These are phyloP conservation scores for Colletotrichum sojae DNA, from an alignment of 2,329 filamentous ascomycete genomes.

Conservation along the genomic window DNA sequence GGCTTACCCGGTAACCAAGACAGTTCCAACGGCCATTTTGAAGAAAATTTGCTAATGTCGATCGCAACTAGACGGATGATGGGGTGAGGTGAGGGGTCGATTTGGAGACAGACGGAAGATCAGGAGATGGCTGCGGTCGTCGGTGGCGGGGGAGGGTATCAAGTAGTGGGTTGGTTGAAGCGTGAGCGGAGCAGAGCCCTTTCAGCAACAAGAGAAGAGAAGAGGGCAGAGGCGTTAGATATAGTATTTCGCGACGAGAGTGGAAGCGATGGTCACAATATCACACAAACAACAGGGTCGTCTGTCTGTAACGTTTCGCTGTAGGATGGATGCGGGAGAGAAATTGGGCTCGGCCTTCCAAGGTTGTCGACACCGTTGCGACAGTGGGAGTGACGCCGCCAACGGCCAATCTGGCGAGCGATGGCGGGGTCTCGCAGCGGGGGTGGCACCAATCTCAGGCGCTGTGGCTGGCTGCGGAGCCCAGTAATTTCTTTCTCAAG, in stretches of 20 bases:
- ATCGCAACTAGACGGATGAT: constrained; percentile 20
- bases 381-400: constrained; percentile 21
- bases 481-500: constrained; percentile 37
- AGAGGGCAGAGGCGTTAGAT: constrained; percentile 20
- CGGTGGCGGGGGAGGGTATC: constrained; percentile 30
- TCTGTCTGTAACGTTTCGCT: constrained; percentile 38
- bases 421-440: constrained; percentile 41
- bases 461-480: constrained; percentile 40
- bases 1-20: constrained; percentile 91
- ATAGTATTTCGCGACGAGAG: constrained; percentile 27
- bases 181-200: not conserved
- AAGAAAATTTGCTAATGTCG: constrained; percentile 34
- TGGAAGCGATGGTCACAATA: constrained; percentile 38
- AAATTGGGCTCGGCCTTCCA: constrained; percentile 36
- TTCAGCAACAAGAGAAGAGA: not conserved
- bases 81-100: constrained; percentile 16
- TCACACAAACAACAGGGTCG: constrained; percentile 31
- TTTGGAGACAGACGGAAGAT: constrained; percentile 13
- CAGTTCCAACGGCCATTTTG: constrained; percentile 85
- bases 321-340: constrained; percentile 32
- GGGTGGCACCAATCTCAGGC: constrained; percentile 39
- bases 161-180: constrained; percentile 18
- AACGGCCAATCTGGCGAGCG: constrained; percentile 37
- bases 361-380: constrained; percentile 16
- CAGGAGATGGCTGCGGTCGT: not conserved